Evolutionary conservation across 257 asterid species (phyloP), one percentile per base, ranked within the genome.

Genomic region (Lithospermum erythrorhizon): DNA sequence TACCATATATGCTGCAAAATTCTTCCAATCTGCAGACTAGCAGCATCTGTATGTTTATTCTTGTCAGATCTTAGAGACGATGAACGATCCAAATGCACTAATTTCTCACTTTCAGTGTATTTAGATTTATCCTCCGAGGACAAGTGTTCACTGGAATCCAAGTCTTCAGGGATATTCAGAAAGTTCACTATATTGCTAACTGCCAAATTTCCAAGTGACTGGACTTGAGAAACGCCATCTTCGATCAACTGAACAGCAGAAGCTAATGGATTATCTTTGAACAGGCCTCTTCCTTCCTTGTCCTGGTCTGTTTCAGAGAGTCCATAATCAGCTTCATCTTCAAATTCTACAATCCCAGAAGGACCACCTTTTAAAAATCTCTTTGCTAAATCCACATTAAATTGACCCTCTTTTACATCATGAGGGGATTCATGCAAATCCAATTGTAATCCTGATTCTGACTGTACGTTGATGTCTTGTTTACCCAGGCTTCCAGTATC

Each of bases 201-300:
- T 20, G 99, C 99, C 75, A 76, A 94, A 75, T 86, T 93, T 55
- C 99, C 99, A 19, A 93, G 83, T 30, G 91, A 93, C 64, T 86
- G 99, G 64, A 93, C 94, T 65, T 93, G 99, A 65, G 87, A 84
- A 72, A 93, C 99, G 35, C 99, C 90, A 75, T 86, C 96, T 23
- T 94, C 97, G 24, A 93, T 73, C 64, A 93, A 69, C 66, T 93
- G 99, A 20, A 83, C 98, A 24, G 98, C 97, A 68, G 97, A 88
- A 63, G 83, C 82, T 71, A 93, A 74, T 21, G 89, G 93, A 67
- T 77, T 79, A 61, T 93, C 99, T 73, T 76, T 87, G 21, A 67
- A 69, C 75, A 63, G 90, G 63, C 76, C 71, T 81, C 68, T 81
- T 47, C 59, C 72, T 80, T 80, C 83, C 78, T 71, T 76, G 60